Percentiles rank a stretch among this genome's conserved stretches.
phyloP scores from a whole-genome alignment of 257 asterid genomes.

The Knoxia roxburghii region DNA sequence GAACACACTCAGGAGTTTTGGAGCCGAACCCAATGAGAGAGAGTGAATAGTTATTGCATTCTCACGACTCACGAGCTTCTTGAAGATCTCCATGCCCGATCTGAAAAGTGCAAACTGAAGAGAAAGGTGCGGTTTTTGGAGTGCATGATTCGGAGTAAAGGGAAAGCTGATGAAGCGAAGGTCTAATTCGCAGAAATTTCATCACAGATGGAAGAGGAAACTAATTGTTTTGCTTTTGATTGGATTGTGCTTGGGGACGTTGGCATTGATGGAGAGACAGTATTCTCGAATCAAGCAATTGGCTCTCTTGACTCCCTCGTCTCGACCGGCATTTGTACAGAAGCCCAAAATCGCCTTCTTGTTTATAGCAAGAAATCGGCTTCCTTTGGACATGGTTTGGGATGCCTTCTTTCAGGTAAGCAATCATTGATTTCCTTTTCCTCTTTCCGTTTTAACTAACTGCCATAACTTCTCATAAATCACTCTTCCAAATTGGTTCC shows the following conservation, averaged over 20 bases:
- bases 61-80: conserved; percentile 15
- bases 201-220: conserved; percentile 65
- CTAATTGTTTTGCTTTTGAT: conserved; percentile 41
- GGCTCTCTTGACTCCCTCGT: conserved; percentile 27
- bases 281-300: conserved; percentile 48
- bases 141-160: neutral
- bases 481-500: neutral
- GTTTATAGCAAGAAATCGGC: conserved; percentile 86
- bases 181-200: conserved; percentile 51
- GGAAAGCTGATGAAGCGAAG: conserved; percentile 23
- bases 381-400: conserved; percentile 79
- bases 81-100: conserved; percentile 1
- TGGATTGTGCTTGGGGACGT: conserved; percentile 46
- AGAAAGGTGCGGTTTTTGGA: neutral
- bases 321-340: conserved; percentile 29
- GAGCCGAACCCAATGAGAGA: no score
- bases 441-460: neutral
- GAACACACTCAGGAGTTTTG: neutral
- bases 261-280: conserved; percentile 63
- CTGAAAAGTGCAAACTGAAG: no score
- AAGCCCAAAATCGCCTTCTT: conserved; percentile 75
- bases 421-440: conserved; percentile 1
- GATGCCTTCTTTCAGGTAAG: conserved; percentile 73
- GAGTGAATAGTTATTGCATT: neutral
- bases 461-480: neutral